A percentile compares a stretch with the other conserved stretches of the same genome.
These are phyloP conservation scores for Periconia sp. DNA, from an alignment of 2,329 filamentous ascomycete genomes.

Conservation along the genomic window DNA sequence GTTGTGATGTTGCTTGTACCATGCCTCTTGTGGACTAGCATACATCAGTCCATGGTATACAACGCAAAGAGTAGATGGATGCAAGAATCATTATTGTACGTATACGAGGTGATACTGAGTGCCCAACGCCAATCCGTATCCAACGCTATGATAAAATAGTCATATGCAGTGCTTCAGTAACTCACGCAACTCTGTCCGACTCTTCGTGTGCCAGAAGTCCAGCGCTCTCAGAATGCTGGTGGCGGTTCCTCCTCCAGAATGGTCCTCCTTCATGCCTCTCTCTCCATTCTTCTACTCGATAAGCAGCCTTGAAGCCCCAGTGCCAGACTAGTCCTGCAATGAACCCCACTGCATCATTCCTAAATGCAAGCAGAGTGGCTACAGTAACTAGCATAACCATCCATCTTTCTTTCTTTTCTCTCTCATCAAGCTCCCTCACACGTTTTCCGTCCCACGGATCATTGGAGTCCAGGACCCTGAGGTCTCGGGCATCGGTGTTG, in stretches of 20 bases:
- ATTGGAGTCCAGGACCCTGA: slow-evolving; percentile 50
- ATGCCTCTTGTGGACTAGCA: no score
- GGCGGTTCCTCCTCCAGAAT: slow-evolving; percentile 31
- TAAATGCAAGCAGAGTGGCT: slow-evolving; percentile 81
- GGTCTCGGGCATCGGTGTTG: slow-evolving; percentile 72
- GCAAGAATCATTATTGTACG: no score
- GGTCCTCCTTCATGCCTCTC: slow-evolving; percentile 19
- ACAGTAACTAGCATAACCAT: slow-evolving; percentile 90
- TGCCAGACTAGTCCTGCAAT: slow-evolving; percentile 81
- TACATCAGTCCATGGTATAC: no score
- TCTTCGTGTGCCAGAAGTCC: slow-evolving; percentile 34
- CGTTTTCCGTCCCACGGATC: slow-evolving; percentile 46
- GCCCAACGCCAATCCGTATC: no score
- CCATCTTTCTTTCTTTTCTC: slow-evolving; percentile 78
- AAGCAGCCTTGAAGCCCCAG: slow-evolving; percentile 61
- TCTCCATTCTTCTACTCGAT: slow-evolving; percentile 30
- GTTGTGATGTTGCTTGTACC: no score
- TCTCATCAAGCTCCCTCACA: slow-evolving; percentile 64
- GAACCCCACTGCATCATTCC: slow-evolving; percentile 90
- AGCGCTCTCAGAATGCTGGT: slow-evolving; percentile 27
- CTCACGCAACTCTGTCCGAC: slow-evolving; percentile 33
- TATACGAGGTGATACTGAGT: no score
- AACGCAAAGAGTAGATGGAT: no score
- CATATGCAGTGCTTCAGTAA: no score
- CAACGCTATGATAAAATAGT: no score